Base-by-base conservation (phyloP, 148 eudicot genomes). In the Chenopodium quinoa region DNA sequence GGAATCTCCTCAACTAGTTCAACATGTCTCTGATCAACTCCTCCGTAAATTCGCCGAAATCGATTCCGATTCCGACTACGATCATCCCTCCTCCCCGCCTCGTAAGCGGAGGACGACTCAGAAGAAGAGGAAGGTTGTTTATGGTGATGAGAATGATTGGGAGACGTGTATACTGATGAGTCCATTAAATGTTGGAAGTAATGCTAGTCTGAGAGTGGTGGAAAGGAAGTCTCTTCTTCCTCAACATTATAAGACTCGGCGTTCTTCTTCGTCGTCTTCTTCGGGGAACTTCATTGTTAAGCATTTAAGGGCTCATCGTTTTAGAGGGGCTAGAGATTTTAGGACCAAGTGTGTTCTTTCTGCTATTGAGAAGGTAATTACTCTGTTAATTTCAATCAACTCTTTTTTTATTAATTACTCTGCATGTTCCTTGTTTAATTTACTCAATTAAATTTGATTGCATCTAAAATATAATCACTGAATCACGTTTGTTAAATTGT, bases 1-100 rank as follows among this genome's bases (percentile, higher is more conserved):
- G 82, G 80, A 80, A 77, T 68, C 79, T 4, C 54, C 87, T 27
- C 87, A 27, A 31, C 73, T 50, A 69, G 87, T 91, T 1, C 98
- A 94, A 83, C 94, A 88, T 31, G 88, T 92, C 44, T 92, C 98
- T 2, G 98, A 94, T 71, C 82, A 89, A 83, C 90, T 94, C 29
- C 91, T 94, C 40, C 86, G 86, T 23, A 94, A 94, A 64, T 94
- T 94, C 76, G 96, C 98, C 0, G 91, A 84, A 48, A 66, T 86
- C 46, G 93, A 82, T 69, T 89, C 91, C 6, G 89, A 81, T 20
- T 72, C 86, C 19, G 85, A 86, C 23, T 20, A 46, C 34, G 78
- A 81, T 20, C 71, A 40, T 6, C 44, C 72, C 14, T 13, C 81
- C 7, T 75, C 82, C 40, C 31, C 71, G 27, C 17, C 81, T 14